Evolutionary conservation across 2,329 filamentous ascomycete genomes (phyloP), one percentile per base, ranked within the genome.

Genomic region (Calonectria montana): DNA sequence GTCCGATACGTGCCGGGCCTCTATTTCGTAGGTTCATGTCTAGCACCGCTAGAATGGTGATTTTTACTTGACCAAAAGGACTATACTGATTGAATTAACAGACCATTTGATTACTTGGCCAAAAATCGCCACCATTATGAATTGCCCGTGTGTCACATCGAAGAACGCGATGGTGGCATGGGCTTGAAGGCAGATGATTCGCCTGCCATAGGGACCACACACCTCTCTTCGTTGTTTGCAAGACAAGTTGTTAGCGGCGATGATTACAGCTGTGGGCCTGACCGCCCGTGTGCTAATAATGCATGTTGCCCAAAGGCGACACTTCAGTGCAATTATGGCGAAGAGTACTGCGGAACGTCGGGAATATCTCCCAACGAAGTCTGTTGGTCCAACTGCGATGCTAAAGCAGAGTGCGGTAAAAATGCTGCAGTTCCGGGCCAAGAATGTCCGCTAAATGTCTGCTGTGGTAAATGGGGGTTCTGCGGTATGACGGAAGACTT

Each of bases 371-470:
- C 39, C 39, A 43, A 43, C 16, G 35, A 61, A 2, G 55, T 29
- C 12, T 61, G 55, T n/a, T 29, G 35, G 35, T 43, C 55, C 35
- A 61, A 61, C 10, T 61, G 55, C n/a, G 55, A 43, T 27, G 55
- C 55, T 21, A 62, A 45, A 13, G 59, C 59, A 6, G 59, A 62
- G 18, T 64, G 67, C n/a, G 66, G 66, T 7, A 16, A 61, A 18
- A 77, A 77, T 55, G 76, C 81, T 1, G 72, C 69, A 0, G n/a
- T 67, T 0, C 65, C 78, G 0, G 77, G 76, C 13, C 50, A 75
- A 21, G 71, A 73, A 21, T 84, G 82, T 50, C 83, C 82, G 1
- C 76, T 85, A 1, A 84, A 85, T 48, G 82, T 84, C 4, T 84
- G 83, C 72, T 74, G 74, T 63, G 43, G 35, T 4, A 12, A 70